Base-by-base conservation (phyloP, 169 alveolate genomes). In the Sarcocystis neurona region DNA sequence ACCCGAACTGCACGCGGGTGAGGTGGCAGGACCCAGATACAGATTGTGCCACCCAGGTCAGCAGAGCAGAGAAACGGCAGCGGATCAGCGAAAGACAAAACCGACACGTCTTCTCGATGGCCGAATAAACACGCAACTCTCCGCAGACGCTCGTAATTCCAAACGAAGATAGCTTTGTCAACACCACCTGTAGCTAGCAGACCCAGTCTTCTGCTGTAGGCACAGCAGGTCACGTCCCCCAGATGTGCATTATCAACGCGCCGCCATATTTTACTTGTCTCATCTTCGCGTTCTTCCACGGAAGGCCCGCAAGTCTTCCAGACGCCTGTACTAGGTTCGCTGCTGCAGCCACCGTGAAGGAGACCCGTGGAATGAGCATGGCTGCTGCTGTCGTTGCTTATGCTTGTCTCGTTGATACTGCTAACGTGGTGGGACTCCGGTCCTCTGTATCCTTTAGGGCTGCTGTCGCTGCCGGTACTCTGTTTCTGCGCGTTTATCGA, bases 101-200 rank as follows among this genome's bases (percentile, higher is more conserved):
- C 80, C 37, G 92, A 77, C 30, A 92, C 88, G 70, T 94, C 96
- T 32, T 90, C 70, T 56, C 82, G 56, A 60, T 94, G 96, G 41
- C 94, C 94, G 34, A 78, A 56, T 27, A 94, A 75, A 34, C 86
- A 92, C 34, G 92, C 94, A 87, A 93, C 96, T 37, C 90, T 78
- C 66, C 91, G 88, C 32, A 93, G 93, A 37, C 91, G 84, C 68
- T 94, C 95, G 87, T 94, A 94, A 72, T 92, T 94, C 96, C 96
- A 94, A 10, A 94, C 68, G 63, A 93, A 66, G 50, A 92, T 82
- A 37, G 80, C 89, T 48, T 93, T 90, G 89, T 92, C 94, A 70
- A 95, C 78, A 27, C 94, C 56, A n/a, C 96, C 96, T 30, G 95
- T 92, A 56, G 94, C 95, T 32, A 94, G 82, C 68, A 94, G 48